A percentile compares a stretch with the other conserved stretches of the same genome.
phyloP scores from a whole-genome alignment of 1,284 basidiomycete genomes.

The Xerocomus nothofagi region DNA sequence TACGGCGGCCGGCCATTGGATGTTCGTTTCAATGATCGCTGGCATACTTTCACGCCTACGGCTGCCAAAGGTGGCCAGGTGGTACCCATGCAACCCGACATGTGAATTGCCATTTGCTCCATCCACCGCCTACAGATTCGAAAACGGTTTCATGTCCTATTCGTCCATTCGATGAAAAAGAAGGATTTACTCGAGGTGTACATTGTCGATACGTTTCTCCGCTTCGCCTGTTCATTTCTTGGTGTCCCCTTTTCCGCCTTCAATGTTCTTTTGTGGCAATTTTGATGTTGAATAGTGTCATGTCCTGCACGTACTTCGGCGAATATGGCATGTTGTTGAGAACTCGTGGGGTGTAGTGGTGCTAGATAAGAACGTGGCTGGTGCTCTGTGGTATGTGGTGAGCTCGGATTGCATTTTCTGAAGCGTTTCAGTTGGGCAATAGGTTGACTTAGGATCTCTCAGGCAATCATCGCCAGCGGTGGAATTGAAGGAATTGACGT shows the following conservation, averaged over 20 bases:
- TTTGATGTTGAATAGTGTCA: conserved; percentile 9
- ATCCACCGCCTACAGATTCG: not conserved
- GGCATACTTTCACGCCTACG: conserved; percentile 85
- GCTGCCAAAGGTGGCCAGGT: conserved; percentile 82
- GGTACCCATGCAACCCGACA: conserved; percentile 55
- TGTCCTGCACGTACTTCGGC: conserved; percentile 7
- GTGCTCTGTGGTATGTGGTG: not conserved
- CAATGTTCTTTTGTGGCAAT: not conserved
- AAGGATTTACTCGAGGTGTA: not conserved
- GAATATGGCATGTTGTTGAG: conserved; percentile 4
- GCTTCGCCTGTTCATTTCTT: not conserved
- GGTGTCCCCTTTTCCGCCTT: not conserved
- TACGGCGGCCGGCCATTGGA: conserved; percentile 87
- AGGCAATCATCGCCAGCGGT: too few relatives aligned
- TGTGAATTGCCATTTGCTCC: conserved; percentile 15
- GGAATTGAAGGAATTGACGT: too few relatives aligned
- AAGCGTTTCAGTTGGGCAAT: not conserved
- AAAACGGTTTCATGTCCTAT: not conserved
- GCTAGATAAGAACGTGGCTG: not conserved
- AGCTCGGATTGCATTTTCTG: not conserved
- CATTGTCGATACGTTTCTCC: conserved; percentile 2
- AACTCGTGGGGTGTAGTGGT: not conserved
- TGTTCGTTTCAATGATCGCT: conserved; percentile 89
- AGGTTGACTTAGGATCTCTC: not conserved
- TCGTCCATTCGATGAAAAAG: conserved; percentile 5